Percentiles rank a stretch among this genome's conserved stretches.
These are phyloP conservation scores for Crotalaria pallida DNA, from an alignment of 306 rosid species.

Conservation along the genomic window DNA sequence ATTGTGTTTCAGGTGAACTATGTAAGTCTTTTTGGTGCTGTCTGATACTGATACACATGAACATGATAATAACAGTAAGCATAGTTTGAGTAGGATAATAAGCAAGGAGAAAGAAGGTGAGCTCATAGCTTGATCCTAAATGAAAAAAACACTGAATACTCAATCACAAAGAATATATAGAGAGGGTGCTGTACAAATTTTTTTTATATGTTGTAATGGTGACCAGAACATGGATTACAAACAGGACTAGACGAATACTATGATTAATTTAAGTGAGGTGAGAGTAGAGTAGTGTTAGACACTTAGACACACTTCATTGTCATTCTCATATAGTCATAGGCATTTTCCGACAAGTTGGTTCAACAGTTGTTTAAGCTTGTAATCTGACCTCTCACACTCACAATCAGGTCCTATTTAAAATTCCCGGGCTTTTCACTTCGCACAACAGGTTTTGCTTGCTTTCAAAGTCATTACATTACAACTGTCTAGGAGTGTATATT, in stretches of 20 bases:
- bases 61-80: slow-evolving; percentile 12
- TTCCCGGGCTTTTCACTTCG: slow-evolving; percentile 11
- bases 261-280: no score
- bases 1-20: slow-evolving; percentile 57
- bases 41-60: neutral
- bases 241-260: no score
- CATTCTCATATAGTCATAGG: no score
- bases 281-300: no score
- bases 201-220: no score
- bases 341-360: no score
- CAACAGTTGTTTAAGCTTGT: no score
- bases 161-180: neutral
- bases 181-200: no score
- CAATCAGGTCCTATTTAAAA: neutral
- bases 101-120: neutral
- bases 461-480: no score
- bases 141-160: no score
- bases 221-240: no score
- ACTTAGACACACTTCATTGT: neutral
- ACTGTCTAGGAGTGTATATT: no score
- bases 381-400: neutral
- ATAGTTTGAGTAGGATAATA: neutral
- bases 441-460: neutral
- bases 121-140: slow-evolving; percentile 21
- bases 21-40: slow-evolving; percentile 36